Base-by-base conservation (phyloP, 106 monocot genomes). In the Dioscorea dumetorum region DNA sequence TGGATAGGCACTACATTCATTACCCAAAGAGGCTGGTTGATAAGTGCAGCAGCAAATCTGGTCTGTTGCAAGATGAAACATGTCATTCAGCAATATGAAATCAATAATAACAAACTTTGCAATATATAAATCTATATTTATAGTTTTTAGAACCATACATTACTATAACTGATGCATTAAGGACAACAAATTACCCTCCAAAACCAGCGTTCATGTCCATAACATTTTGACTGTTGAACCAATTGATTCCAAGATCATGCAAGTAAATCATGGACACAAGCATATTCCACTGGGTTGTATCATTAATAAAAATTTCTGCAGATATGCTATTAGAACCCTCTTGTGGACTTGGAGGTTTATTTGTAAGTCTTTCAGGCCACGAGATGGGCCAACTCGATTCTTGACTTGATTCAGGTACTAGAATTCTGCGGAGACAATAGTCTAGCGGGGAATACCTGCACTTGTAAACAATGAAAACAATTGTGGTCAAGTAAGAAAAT, bases 201-300 rank as follows among this genome's bases (percentile, higher is more conserved):
- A 78, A 87, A 48, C 80, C 79, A 78, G 92, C 92, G 81, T 93
- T 92, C 90, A 99, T 82, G 48, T 99, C 92, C 82, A 99, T 92
- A 12, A 99, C 92, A 72, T 99, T 93, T 50, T 85, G 84, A 48
- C 90, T 77, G 62, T 64, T 75, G 20, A 87, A 81, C 92, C 97
- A 99, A 63, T 87, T 81, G 74, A 99, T 81, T 28, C 56, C 72
- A 66, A 87, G 70, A 73, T 78, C 68, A 59, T 66, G 70, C 62
- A 76, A 21, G 68, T 87, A 90, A 61, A 74, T 61, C 54, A 66
- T 69, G 61, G 82, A 82, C 34, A 90, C 84, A 74, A 90, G 72
- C 34, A 49, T 69, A 70, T 80, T 77, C 97, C 97, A 97, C 17
- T 83, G 33, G 28, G 79, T 76, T 24, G 66, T 87, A 49, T 99